Evolutionary conservation across 2,329 filamentous ascomycete species (phyloP).

Genomic region (Fusarium sp.): DNA sequence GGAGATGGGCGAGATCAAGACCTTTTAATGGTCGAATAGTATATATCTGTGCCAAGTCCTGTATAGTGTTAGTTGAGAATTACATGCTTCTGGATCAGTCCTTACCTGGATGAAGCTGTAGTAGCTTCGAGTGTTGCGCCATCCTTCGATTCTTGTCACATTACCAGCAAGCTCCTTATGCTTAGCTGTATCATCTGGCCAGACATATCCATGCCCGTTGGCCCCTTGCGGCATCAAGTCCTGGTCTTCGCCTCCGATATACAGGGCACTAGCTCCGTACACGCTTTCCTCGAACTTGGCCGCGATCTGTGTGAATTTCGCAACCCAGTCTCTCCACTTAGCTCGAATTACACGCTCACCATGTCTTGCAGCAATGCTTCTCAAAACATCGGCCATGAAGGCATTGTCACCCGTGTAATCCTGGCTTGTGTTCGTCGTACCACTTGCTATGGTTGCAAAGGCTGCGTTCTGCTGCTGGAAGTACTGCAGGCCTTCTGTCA

Average conservation of each 20-base stretch:
- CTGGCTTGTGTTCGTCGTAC: conserved; percentile 54
- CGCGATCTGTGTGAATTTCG: conserved; percentile 90
- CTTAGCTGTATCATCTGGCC: conserved; percentile 84
- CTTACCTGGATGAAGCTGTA: conserved; percentile 90
- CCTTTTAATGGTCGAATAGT: conserved; percentile 75
- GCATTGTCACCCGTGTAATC: conserved; percentile 87
- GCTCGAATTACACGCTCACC: conserved; percentile 90
- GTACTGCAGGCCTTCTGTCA: conserved; percentile 86
- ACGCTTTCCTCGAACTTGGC: conserved; percentile 96
- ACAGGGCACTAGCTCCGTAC: conserved; percentile 90
- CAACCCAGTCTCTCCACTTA: conserved; percentile 95
- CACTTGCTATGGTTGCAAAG: conserved; percentile 62
- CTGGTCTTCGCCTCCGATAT: conserved; percentile 81
- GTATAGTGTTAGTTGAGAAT: conserved; percentile 24
- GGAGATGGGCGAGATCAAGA: conserved; percentile 91
- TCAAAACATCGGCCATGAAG: conserved; percentile 88
- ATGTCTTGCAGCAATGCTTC: conserved; percentile 85
- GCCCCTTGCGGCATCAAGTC: conserved; percentile 68
- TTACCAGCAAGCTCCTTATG: conserved; percentile 90
- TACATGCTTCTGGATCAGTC: neutral
- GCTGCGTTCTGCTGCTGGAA: conserved; percentile 84
- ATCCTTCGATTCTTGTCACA: conserved; percentile 92
- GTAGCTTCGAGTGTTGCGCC: conserved; percentile 95
- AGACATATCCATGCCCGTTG: conserved; percentile 92
- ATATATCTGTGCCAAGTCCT: conserved; percentile 75